Evolutionary conservation across 2,329 filamentous ascomycete genomes (phyloP).

Genomic region (Aspergillus flavus): DNA sequence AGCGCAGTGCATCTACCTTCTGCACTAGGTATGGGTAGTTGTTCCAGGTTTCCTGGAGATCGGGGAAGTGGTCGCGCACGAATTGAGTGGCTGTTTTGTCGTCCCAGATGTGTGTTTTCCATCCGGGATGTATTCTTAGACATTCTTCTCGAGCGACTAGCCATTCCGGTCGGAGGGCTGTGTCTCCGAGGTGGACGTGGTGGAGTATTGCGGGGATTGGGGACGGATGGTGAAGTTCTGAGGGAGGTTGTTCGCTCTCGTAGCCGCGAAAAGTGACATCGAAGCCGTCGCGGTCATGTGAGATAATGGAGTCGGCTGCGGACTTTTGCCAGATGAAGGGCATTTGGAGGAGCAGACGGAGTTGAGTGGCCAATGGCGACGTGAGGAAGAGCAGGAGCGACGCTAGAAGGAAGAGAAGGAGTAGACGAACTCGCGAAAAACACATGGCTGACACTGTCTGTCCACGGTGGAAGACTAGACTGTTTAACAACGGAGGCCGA

Average conservation of each 20-base stretch:
- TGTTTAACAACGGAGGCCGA: background rate
- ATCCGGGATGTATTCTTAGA: constrained; percentile 18
- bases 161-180: constrained; percentile 20
- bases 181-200: constrained; percentile 20
- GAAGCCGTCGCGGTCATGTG: constrained; percentile 9
- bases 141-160: constrained; percentile 18
- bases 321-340: constrained; percentile 12
- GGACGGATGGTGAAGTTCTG: background rate
- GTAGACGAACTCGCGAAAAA: background rate
- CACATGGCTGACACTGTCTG: background rate
- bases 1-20: constrained; percentile 26
- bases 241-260: background rate
- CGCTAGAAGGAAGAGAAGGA: background rate
- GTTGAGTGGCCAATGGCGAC: background rate
- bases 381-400: background rate
- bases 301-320: constrained; percentile 1
- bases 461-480: background rate
- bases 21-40: constrained; percentile 23
- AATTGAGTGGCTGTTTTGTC: constrained; percentile 17
- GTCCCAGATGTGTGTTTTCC: constrained; percentile 21
- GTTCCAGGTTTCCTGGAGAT: constrained; percentile 21
- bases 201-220: constrained; percentile 8
- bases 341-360: constrained; percentile 10
- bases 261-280: constrained; percentile 13
- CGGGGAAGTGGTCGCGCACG: constrained; percentile 20